Percentiles rank a stretch among this genome's conserved stretches.
Conservation (phyloP, 176 grass and related monocot species). For the Pharus latifolius region DNA sequence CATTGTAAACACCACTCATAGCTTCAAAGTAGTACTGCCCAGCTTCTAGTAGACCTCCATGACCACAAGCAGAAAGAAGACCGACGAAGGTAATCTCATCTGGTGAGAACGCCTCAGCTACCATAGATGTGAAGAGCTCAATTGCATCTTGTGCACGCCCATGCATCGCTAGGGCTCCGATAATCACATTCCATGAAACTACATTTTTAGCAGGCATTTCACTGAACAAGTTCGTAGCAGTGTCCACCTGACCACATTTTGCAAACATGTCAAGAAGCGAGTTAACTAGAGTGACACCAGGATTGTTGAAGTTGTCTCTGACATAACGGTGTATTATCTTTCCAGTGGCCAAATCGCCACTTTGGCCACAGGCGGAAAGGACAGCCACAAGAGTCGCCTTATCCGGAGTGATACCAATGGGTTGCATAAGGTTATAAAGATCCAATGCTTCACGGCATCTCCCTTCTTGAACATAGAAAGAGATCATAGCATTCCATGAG, state of each 20-base stretch:
- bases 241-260: slow-evolving; percentile 41
- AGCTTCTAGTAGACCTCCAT: slow-evolving; percentile 29
- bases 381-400: slow-evolving; percentile 23
- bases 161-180: slow-evolving; percentile 37
- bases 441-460: slow-evolving; percentile 14
- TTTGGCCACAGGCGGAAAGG: slow-evolving; percentile 32
- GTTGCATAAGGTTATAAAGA: slow-evolving; percentile 31
- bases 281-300: slow-evolving; percentile 19
- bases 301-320: neutral
- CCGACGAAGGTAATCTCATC: slow-evolving; percentile 38
- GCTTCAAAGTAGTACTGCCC: slow-evolving; percentile 31
- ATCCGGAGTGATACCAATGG: slow-evolving; percentile 20
- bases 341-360: slow-evolving; percentile 21
- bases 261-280: slow-evolving; percentile 47
- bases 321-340: slow-evolving; percentile 18
- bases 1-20: slow-evolving; percentile 30
- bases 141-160: slow-evolving; percentile 23
- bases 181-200: slow-evolving; percentile 46
- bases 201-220: slow-evolving; percentile 20
- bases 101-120: slow-evolving; percentile 17
- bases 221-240: slow-evolving; percentile 20
- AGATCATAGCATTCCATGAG: slow-evolving; percentile 52
- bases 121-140: slow-evolving; percentile 33
- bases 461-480: slow-evolving; percentile 29
- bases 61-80: slow-evolving; percentile 46